Evolutionary conservation across 371 early-diverging fungal genomes (phyloP).

Genomic region (Syncephalastrum contaminatum): DNA sequence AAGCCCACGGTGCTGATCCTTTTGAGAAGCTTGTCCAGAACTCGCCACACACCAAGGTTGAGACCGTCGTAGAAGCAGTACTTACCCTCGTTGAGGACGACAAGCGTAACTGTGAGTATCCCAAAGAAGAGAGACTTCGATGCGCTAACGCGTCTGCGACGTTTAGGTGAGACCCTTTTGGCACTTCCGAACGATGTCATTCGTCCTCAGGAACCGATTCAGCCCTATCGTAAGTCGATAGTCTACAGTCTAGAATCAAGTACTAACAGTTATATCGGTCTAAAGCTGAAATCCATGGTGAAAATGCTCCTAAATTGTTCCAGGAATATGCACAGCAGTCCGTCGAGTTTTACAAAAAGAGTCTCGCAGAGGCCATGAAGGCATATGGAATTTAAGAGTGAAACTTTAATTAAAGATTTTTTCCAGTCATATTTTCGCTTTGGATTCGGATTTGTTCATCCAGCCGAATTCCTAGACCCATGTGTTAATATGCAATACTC

Average conservation of each 20-base stretch:
- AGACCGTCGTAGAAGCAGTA: conserved; percentile 53
- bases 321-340: neutral
- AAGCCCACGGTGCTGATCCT: conserved; percentile 2
- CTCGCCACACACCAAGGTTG: conserved; percentile 38
- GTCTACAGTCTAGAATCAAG: neutral
- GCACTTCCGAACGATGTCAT: conserved; percentile 21
- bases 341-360: conserved; percentile 11
- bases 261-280: neutral
- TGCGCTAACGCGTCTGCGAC: neutral
- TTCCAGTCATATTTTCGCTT: conserved; percentile 12
- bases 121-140: neutral
- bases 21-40: conserved; percentile 8
- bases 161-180: conserved; percentile 17
- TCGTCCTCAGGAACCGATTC: conserved; percentile 7
- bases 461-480: conserved; percentile 17
- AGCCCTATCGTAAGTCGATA: conserved; percentile 11
- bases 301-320: neutral
- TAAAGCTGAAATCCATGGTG: neutral
- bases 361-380: conserved; percentile 8
- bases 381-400: conserved; percentile 10
- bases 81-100: conserved; percentile 50
- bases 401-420: neutral
- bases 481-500: too few species aligned
- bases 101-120: conserved; percentile 31
- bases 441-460: conserved; percentile 17